These are phyloP conservation scores for Microstegium vimineum DNA, from an alignment of 176 grass and related monocot genomes.

Conservation along the genomic window DNA sequence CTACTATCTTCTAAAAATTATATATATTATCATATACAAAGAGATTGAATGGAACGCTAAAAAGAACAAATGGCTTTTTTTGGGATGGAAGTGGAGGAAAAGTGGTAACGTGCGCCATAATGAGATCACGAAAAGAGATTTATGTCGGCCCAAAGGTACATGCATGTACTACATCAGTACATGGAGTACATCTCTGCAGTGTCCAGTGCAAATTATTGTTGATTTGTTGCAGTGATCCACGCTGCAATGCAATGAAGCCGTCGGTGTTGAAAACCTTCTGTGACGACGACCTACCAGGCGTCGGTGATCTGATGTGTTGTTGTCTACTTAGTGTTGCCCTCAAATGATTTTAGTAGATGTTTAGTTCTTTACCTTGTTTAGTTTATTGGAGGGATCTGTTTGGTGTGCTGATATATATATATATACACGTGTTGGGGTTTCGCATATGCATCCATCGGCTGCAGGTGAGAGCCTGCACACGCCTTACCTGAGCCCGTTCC, in stretches of 20 bases:
- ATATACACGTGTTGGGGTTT: neutral
- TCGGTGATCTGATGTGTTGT: neutral
- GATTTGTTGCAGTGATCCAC: neutral
- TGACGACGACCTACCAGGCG: too few relatives aligned
- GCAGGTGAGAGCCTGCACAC: slow-evolving; percentile 58
- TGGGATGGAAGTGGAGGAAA: neutral
- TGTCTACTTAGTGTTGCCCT: neutral
- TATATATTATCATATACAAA: too few relatives aligned
- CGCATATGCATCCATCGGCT: too few relatives aligned
- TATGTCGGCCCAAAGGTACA: neutral
- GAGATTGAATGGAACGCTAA: too few relatives aligned
- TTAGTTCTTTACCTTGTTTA: too few relatives aligned
- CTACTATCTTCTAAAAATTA: too few relatives aligned
- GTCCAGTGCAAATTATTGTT: neutral
- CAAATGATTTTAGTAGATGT: neutral
- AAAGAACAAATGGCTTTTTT: neutral
- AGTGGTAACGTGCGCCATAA: neutral
- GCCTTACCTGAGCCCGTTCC: slow-evolving; percentile 48
- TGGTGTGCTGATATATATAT: too few relatives aligned
- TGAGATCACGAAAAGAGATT: slow-evolving; percentile 11
- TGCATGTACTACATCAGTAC: too few relatives aligned
- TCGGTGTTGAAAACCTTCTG: neutral
- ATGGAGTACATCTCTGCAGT: neutral
- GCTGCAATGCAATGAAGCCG: neutral
- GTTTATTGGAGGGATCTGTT: too few relatives aligned